phyloP scores from a whole-genome alignment of 495 filamentous ascomycete species.

The Xylaria cubensis region DNA sequence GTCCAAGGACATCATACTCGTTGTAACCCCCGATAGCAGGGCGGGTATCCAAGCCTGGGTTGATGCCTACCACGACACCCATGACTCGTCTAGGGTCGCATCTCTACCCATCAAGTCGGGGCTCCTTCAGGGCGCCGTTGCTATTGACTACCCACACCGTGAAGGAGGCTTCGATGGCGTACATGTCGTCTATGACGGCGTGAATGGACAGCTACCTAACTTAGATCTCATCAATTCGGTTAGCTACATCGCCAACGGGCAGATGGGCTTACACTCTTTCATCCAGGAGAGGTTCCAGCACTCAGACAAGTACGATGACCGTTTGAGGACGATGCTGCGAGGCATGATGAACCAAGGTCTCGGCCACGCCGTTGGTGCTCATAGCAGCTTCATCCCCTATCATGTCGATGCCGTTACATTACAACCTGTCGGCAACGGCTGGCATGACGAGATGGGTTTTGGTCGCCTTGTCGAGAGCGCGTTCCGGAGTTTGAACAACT shows the following conservation, averaged over 20 bases:
- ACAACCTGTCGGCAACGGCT: conserved; percentile 85
- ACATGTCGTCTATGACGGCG: conserved; percentile 93
- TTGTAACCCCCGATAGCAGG: conserved; percentile 86
- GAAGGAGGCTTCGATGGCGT: conserved; percentile 81
- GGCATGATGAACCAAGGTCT: conserved; percentile 93
- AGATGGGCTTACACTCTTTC: conserved; percentile 85
- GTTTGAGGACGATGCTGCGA: conserved; percentile 86
- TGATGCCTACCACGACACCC: conserved; percentile 93
- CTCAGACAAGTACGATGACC: conserved; percentile 78
- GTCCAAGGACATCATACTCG: conserved; percentile 97
- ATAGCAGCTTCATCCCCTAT: conserved; percentile 96
- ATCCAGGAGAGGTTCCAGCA: conserved; percentile 90
- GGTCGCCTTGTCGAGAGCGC: conserved; percentile 88
- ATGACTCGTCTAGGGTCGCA: conserved; percentile 68
- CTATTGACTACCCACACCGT: conserved; percentile 84
- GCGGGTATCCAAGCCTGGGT: conserved; percentile 96
- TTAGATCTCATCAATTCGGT: conserved; percentile 95
- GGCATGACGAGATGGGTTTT: conserved; percentile 96
- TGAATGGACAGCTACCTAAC: conserved; percentile 95
- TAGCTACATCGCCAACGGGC: conserved; percentile 83
- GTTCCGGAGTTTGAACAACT: conserved; percentile 91
- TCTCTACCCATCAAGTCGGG: conserved; percentile 91
- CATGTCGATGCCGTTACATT: conserved; percentile 96
- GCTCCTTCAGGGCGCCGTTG: conserved; percentile 88
- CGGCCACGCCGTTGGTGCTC: conserved; percentile 87